Base-by-base conservation (phyloP, 2,329 filamentous ascomycete species). In the Trematosphaeria pertusa region DNA sequence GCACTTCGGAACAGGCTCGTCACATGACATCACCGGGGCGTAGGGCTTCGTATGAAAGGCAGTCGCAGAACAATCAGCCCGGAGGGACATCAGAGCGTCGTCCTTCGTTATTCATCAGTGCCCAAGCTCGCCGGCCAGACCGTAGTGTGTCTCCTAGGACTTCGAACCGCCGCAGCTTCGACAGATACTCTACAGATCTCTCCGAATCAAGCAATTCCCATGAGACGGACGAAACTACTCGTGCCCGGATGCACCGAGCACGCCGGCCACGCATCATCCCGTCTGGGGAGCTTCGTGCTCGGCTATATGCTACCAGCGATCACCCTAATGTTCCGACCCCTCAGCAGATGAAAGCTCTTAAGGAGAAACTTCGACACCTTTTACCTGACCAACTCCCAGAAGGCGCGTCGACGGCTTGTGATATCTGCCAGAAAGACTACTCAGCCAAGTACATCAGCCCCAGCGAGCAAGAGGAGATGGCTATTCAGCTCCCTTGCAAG, bases 341-440 rank as follows among this genome's bases (percentile, higher is more conserved):
- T 3, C 48, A 43, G 7, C 67, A 72, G 37, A 59, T 72, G 17
- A 55, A 65, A 20, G 49, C 46, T n/a, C 56, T 72, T n/a, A 65
- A 63, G 33, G 56, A 56, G 10, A 61, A 59, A 21, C 48, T 70
- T 4, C 48, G 55, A 6, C 62, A 58, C 14, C 49, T 61, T 28
- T 46, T 70, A 12, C 56, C 58, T 14, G 56, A 49, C 19, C 54
- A 70, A 24, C 52, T 71, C 10, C 54, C 62, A 21, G 50, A 64
- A 32, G 60, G 54, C 3, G 45, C 55, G 11, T 65, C 60, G 26
- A 41, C 50, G 8, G 48, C 49, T 7, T 72, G 69, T 50, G 67
- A 71, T 31, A 71, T 72, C 17, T 72, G 69, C 52, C 58, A 64
- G 14, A 72, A 71, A 39, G 69, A 71, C 22, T 72, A 69, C 26